Evolutionary conservation across 257 asterid genomes (phyloP), one percentile per base, ranked within the genome.

Genomic region (Anisodus acutangulus): DNA sequence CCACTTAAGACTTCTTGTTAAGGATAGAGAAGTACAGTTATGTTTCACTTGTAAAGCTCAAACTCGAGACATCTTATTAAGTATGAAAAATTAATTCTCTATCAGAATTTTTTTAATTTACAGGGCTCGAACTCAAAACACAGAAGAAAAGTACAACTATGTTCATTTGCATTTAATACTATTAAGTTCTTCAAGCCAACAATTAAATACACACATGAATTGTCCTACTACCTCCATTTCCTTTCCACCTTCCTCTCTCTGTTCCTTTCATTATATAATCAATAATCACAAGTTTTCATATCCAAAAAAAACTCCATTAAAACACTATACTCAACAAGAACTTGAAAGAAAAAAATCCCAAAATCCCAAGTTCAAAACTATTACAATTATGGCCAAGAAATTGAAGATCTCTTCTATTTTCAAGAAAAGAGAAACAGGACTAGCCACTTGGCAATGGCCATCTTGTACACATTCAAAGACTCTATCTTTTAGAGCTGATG

Each of bases 381-480:
- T 74, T 19, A 17, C 68, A 15, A 53, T 26, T 19, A 82, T 82
- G 80, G 80, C 58, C 85, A 67, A 67, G 76, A 82, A 67, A 82
- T 66, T 67, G 85, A 82, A 64, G 11, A 51, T 82, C 22, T 74
- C 69, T 82, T 82, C 85, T 31, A 37, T 82, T 17, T 82, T 82
- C 81, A 82, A 68, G 85, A 82, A 69, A 71, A 82, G 79, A 54
- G 85, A 82, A 49, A 3, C 2, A 74, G 66, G n/a, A 37, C 54
- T 4, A 83, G 58, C 78, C 45, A 39, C 64, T 16, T 84, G 83
- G 81, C 78, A 79, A 43, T 84, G 84, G 84, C 81, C 80, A 2
- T 79, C 87, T 37, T 84, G 87, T 82, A 10, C 67, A 31, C 81
- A 84, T 22, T 53, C 87, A 17, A 84, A 84, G 76, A 84, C 87